phyloP scores from a whole-genome alignment of 331 rosid genomes.

The Erythrophleum ivorense region DNA sequence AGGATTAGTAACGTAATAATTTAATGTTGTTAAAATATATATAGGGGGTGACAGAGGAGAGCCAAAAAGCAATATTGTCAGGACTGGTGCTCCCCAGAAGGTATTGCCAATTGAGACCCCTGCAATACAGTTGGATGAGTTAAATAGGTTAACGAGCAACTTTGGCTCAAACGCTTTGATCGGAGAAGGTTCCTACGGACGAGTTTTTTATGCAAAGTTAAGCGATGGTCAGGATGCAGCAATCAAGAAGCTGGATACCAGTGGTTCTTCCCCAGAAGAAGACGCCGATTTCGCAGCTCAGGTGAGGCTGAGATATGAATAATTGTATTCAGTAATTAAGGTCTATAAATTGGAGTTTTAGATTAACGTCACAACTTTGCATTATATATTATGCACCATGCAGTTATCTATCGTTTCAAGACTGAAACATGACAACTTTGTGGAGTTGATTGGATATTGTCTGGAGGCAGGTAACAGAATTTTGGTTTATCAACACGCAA shows the following conservation, averaged over 20 bases:
- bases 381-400: constrained; percentile 30
- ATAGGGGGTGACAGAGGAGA: constrained; percentile 82
- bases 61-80: constrained; percentile 66
- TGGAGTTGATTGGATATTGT: constrained; percentile 91
- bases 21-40: constrained; percentile 15
- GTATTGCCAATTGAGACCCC: constrained; percentile 84
- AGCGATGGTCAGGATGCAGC: constrained; percentile 71
- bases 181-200: constrained; percentile 96
- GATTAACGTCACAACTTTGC: neutral
- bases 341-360: neutral
- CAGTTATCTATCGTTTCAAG: constrained; percentile 91
- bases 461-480: constrained; percentile 77
- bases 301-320: constrained; percentile 38
- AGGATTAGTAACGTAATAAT: neutral
- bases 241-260: constrained; percentile 76
- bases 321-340: neutral
- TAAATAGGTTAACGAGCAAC: constrained; percentile 70
- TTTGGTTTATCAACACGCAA: constrained; percentile 81
- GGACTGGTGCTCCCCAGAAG: constrained; percentile 76
- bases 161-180: constrained; percentile 79
- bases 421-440: constrained; percentile 78
- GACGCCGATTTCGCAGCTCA: constrained; percentile 74
- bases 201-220: constrained; percentile 74
- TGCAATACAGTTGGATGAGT: constrained; percentile 64
- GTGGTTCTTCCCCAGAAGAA: constrained; percentile 67